Base-by-base conservation (phyloP, 768 basidiomycete genomes). In the Pisolithus orientalis region DNA sequence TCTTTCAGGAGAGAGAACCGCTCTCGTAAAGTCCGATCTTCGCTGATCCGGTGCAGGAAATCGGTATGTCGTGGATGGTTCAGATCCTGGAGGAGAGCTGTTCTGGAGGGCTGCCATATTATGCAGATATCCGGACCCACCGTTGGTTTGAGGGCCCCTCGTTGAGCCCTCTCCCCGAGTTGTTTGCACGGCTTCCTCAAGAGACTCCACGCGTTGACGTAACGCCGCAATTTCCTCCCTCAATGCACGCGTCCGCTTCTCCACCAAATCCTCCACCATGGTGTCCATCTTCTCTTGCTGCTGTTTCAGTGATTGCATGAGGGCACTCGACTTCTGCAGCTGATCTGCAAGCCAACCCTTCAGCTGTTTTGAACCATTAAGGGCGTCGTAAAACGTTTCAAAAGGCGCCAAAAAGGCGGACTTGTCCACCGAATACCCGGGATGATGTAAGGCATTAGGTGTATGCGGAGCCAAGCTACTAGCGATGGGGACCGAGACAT, bases 341-440 rank as follows among this genome's bases (percentile, higher is more conserved):
- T 92, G 89, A 43, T 87, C 85, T 24, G 75, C 72, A 6, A 93
- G 74, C 84, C 89, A 90, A 37, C 65, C 61, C 69, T 91, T 90
- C 52, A 93, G 78, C 61, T 88, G 81, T 62, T 81, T 84, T 14
- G 86, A 83, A 65, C 91, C 91, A 50, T 83, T 78, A 31, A 94
- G 79, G 3, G 89, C 84, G 53, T 93, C 90, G 63, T 91, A 94
- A 67, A 94, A 93, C 48, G 77, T 67, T 61, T 86, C 87, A 58
- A 93, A 94, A 3, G 88, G 90, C 0, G 85, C 82, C 45, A 94
- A 70, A 66, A 94, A 94, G 17, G 88, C 84, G 1, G 80, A 72
- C 64, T 85, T 89, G 61, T 85, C 84, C 24, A 79, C 78, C 9
- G 78, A 61, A 60, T 80, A 83, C 11, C 75, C 77, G 1, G 82